Percentiles rank a stretch among this genome's conserved stretches.
phyloP scores from a whole-genome alignment of 352 stramenopile genomes.

The Pythium myriotylum region DNA sequence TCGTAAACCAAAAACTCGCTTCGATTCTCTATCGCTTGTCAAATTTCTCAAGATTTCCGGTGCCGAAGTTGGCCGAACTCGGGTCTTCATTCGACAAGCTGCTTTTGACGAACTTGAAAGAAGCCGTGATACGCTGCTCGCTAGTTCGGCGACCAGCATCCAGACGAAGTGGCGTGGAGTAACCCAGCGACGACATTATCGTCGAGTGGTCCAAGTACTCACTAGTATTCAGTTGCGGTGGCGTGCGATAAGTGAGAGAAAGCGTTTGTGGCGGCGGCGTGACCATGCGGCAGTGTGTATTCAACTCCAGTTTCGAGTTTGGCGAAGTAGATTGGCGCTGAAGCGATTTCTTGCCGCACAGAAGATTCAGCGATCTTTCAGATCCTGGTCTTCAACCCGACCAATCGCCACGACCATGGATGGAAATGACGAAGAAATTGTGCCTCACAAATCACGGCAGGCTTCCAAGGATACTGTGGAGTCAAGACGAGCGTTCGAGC shows the following conservation, averaged over 20 bases:
- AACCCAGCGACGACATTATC: constrained; percentile 35
- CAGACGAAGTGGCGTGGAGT: constrained; percentile 55
- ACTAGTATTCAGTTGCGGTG: constrained; percentile 57
- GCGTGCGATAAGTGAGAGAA: constrained; percentile 55
- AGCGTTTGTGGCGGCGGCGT: constrained; percentile 33
- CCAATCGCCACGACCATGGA: neutral
- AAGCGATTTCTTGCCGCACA: constrained; percentile 6
- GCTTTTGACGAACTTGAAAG: constrained; percentile 69
- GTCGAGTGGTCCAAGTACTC: constrained; percentile 37
- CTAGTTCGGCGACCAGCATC: constrained; percentile 34
- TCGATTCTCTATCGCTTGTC: constrained; percentile 37
- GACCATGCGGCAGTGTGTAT: constrained; percentile 38
- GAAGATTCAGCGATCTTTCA: constrained; percentile 18
- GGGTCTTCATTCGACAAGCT: constrained; percentile 68
- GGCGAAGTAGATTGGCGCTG: constrained; percentile 20
- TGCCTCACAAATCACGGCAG: no score
- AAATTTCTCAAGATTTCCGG: constrained; percentile 39
- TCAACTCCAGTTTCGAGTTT: constrained; percentile 39
- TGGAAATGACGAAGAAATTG: neutral
- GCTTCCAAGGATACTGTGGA: no score
- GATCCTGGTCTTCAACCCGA: constrained; percentile 6
- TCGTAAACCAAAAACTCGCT: constrained; percentile 7
- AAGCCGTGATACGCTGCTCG: constrained; percentile 39
- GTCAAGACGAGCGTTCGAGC: no score
- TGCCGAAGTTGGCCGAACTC: constrained; percentile 66